A percentile compares a stretch with the other conserved stretches of the same genome.
Conservation (phyloP, 805 yeast genomes). For the Barnettozyma pratensis region DNA sequence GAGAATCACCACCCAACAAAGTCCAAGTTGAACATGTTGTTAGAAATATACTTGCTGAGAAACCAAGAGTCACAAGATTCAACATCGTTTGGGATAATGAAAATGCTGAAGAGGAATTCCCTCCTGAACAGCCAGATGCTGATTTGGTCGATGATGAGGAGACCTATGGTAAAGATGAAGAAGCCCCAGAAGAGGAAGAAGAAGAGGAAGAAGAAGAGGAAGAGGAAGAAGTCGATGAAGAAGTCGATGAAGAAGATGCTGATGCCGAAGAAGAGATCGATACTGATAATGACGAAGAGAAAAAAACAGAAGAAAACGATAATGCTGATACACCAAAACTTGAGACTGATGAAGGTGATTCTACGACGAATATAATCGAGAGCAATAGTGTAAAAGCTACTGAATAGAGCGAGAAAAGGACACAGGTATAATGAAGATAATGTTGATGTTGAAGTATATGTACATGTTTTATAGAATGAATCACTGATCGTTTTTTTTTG, state of each 20-base stretch:
- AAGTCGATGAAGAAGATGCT: slow-evolving; percentile 37
- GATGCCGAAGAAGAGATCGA: slow-evolving; percentile 36
- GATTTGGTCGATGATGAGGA: slow-evolving; percentile 61
- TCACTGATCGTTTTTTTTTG: background rate
- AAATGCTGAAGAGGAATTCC: slow-evolving; percentile 59
- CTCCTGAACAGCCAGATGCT: slow-evolving; percentile 71
- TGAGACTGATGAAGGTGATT: slow-evolving; percentile 1
- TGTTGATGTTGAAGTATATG: slow-evolving; percentile 1
- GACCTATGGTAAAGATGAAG: slow-evolving; percentile 52
- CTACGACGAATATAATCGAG: background rate
- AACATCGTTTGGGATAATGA: slow-evolving; percentile 96
- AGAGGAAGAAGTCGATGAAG: slow-evolving; percentile 37
- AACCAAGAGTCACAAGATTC: slow-evolving; percentile 95
- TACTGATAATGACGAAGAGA: slow-evolving; percentile 15
- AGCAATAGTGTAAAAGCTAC: too few species aligned
- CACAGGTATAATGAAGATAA: background rate
- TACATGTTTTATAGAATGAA: background rate
- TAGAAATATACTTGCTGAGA: slow-evolving; percentile 91
- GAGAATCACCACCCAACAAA: slow-evolving; percentile 90
- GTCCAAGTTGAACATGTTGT: slow-evolving; percentile 93
- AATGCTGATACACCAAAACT: slow-evolving; percentile 7
- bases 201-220: slow-evolving; percentile 46
- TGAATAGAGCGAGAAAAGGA: too few species aligned
- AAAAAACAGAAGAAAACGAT: slow-evolving; percentile 12
- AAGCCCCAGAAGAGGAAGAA: slow-evolving; percentile 39